Conservation (phyloP, 495 filamentous ascomycete genomes). For the Aspergillus conjunctus region DNA sequence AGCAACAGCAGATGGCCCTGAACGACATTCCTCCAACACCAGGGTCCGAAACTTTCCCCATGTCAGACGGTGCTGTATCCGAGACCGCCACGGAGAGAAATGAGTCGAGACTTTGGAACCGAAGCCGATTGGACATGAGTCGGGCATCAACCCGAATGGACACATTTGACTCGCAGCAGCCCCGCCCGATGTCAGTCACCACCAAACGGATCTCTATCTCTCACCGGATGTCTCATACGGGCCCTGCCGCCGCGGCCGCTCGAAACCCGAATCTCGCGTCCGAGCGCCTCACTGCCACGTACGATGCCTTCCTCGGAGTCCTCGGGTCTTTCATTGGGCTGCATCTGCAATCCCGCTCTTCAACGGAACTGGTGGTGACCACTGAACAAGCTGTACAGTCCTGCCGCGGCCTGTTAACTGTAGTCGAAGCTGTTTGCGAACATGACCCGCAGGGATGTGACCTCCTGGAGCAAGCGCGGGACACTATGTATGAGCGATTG, state of each 20-base stretch:
- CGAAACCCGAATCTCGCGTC: slow-evolving; percentile 60
- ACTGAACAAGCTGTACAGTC: slow-evolving; percentile 80
- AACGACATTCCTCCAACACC: slow-evolving; percentile 68
- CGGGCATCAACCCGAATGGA: slow-evolving; percentile 44
- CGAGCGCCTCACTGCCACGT: slow-evolving; percentile 68
- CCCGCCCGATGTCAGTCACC: slow-evolving; percentile 38
- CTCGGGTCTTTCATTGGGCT: slow-evolving; percentile 91
- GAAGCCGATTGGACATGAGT: slow-evolving; percentile 43
- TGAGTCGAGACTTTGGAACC: slow-evolving; percentile 41
- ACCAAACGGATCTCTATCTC: slow-evolving; percentile 58
- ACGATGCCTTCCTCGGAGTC: slow-evolving; percentile 85
- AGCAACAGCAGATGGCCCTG: slow-evolving; percentile 36
- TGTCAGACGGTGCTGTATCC: slow-evolving; percentile 17
- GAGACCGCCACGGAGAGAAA: slow-evolving; percentile 34
- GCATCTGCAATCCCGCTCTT: slow-evolving; percentile 85
- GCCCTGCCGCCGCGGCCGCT: slow-evolving; percentile 43
- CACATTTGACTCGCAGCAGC: slow-evolving; percentile 31
- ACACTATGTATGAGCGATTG: slow-evolving; percentile 79
- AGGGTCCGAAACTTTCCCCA: slow-evolving; percentile 58
- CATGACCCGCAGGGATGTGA: slow-evolving; percentile 68
- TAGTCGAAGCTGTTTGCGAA: slow-evolving; percentile 82
- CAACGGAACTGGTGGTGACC: slow-evolving; percentile 73
- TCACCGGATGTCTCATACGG: slow-evolving; percentile 57
- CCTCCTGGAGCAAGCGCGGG: slow-evolving; percentile 66
- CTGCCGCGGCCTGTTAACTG: slow-evolving; percentile 71